Evolutionary conservation across 305 asterid species (phyloP).

Genomic region (Fraxinus angustifolia): DNA sequence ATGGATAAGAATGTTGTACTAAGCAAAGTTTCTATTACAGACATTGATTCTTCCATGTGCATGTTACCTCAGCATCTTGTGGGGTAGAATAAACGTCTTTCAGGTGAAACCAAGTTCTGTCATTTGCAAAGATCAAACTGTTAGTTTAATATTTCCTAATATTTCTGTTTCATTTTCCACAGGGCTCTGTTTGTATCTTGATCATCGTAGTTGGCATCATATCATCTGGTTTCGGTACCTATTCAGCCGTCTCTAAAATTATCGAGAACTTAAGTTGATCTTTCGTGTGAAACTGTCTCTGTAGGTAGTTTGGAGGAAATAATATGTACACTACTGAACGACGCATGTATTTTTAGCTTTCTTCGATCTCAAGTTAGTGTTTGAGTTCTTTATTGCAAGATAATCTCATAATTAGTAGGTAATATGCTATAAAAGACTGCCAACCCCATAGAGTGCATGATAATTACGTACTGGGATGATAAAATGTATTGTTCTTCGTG

Average conservation of each 20-base stretch:
- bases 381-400: not conserved
- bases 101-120: slow-evolving; percentile 43
- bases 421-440: not conserved
- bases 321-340: not conserved
- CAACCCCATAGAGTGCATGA: not conserved
- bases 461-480: not conserved
- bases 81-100: slow-evolving; percentile 43
- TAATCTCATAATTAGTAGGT: too few species aligned
- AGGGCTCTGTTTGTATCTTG: slow-evolving; percentile 50
- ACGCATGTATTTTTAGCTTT: not conserved
- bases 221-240: slow-evolving; percentile 61
- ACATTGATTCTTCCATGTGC: slow-evolving; percentile 86
- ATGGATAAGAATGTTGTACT: not conserved
- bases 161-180: slow-evolving; percentile 5
- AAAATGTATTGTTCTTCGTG: not conserved
- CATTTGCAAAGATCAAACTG: not conserved
- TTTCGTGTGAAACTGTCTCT: not conserved
- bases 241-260: slow-evolving; percentile 66
- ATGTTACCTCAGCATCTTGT: slow-evolving; percentile 78
- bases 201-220: slow-evolving; percentile 55
- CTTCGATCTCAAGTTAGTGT: not conserved
- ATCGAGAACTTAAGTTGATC: slow-evolving; percentile 44
- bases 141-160: not conserved
- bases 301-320: not conserved
- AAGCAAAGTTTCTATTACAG: slow-evolving; percentile 27